phyloP scores from a whole-genome alignment of 345 rosid species.

The Boechera stricta region DNA sequence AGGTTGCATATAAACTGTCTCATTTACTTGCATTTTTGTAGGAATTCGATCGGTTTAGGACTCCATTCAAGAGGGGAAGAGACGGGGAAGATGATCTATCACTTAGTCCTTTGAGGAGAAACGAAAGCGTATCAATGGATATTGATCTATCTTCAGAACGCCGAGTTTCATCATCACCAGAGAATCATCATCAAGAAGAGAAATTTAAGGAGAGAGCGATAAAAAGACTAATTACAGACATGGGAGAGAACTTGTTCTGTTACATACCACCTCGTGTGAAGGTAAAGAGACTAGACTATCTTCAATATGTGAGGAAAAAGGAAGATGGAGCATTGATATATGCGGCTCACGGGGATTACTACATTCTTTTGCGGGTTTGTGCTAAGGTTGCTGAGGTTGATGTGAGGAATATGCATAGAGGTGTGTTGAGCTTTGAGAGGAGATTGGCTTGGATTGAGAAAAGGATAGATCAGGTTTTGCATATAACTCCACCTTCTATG shows the following conservation, averaged over 20 bases:
- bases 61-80: constrained; percentile 49
- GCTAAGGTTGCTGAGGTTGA: constrained; percentile 68
- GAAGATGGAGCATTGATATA: constrained; percentile 60
- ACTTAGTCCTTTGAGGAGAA: constrained; percentile 25
- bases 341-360: constrained; percentile 83
- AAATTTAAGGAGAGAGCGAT: constrained; percentile 46
- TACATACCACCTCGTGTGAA: constrained; percentile 78
- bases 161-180: constrained; percentile 7
- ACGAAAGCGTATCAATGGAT: constrained; percentile 11
- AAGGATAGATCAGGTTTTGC: constrained; percentile 61
- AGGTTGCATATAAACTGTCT: not conserved
- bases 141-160: not conserved
- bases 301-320: constrained; percentile 66
- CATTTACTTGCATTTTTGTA: not conserved
- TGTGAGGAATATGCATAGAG: constrained; percentile 65
- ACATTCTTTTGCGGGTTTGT: constrained; percentile 70
- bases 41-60: constrained; percentile 10
- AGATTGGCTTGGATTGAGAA: constrained; percentile 81
- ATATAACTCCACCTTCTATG: constrained; percentile 49
- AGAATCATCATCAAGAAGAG: constrained; percentile 15
- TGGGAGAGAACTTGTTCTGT: constrained; percentile 71
- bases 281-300: constrained; percentile 63
- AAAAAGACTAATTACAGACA: constrained; percentile 57
- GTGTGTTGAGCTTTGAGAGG: constrained; percentile 74
- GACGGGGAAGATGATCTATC: constrained; percentile 40